Conservation (phyloP, 306 rosid species). For the Quercus alba region DNA sequence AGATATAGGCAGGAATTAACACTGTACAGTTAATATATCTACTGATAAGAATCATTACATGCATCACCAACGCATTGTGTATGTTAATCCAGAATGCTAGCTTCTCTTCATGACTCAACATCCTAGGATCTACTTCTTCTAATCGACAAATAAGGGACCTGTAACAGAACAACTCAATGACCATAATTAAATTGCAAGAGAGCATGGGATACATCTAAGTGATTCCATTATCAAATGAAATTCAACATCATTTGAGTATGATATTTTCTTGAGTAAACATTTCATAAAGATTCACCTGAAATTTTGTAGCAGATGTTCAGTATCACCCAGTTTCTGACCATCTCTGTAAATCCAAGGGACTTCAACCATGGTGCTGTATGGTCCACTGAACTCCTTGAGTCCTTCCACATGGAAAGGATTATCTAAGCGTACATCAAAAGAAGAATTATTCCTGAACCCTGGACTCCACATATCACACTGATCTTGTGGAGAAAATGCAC, state of each 20-base stretch:
- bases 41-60: constrained; percentile 48
- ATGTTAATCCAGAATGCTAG: constrained; percentile 96
- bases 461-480: constrained; percentile 90
- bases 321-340: too few relatives aligned
- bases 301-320: too few relatives aligned
- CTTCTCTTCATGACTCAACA: constrained; percentile 82
- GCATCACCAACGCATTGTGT: constrained; percentile 97
- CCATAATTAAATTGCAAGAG: too few relatives aligned
- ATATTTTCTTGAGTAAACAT: too few relatives aligned
- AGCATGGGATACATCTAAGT: too few relatives aligned
- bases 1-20: constrained; percentile 14
- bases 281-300: too few relatives aligned
- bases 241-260: too few relatives aligned
- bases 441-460: constrained; percentile 56
- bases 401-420: constrained; percentile 92
- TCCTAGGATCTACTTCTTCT: constrained; percentile 77
- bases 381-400: constrained; percentile 92
- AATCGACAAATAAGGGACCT: constrained; percentile 72
- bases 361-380: constrained; percentile 98
- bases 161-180: constrained; percentile 26
- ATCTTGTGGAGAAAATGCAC: constrained; percentile 72
- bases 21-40: constrained; percentile 4
- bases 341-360: too few relatives aligned
- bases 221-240: too few relatives aligned
- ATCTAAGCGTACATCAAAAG: constrained; percentile 75